Conservation (phyloP, 2,329 filamentous ascomycete genomes). For the Cladosporium sp. region DNA sequence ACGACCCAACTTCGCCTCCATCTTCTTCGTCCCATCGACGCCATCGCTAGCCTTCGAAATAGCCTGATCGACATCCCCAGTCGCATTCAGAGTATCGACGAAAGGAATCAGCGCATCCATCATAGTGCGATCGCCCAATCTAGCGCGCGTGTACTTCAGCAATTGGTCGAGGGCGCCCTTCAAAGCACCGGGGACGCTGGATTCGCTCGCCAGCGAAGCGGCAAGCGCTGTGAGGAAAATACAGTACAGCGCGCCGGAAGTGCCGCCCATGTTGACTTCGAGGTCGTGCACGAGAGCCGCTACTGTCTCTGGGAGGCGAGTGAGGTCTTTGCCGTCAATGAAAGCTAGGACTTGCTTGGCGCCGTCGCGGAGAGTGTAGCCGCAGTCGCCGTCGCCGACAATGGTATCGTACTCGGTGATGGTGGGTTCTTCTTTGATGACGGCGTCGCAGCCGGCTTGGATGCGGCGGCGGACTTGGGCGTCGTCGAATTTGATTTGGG, state of each 20-base stretch:
- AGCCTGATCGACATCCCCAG: constrained; percentile 21
- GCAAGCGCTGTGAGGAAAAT: constrained; percentile 33
- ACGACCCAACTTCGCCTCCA: constrained; percentile 32
- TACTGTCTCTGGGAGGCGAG: constrained; percentile 23
- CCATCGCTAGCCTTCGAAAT: constrained; percentile 25
- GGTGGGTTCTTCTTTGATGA: constrained; percentile 31
- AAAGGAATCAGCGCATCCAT: constrained; percentile 35
- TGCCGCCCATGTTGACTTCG: constrained; percentile 34
- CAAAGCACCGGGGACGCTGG: constrained; percentile 22
- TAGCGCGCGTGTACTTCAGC: constrained; percentile 31
- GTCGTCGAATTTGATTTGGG: constrained; percentile 24
- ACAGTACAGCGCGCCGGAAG: constrained; percentile 32
- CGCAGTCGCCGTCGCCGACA: constrained; percentile 35
- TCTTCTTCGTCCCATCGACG: constrained; percentile 31
- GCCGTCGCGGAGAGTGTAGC: constrained; percentile 33
- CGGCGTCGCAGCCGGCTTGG: constrained; percentile 28
- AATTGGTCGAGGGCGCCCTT: constrained; percentile 26
- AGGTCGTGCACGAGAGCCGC: constrained; percentile 29
- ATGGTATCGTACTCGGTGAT: constrained; percentile 36
- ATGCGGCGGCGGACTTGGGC: constrained; percentile 25
- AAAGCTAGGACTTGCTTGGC: constrained; percentile 32
- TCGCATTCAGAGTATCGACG: constrained; percentile 23
- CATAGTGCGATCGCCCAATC: constrained; percentile 32
- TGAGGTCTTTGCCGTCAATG: constrained; percentile 28
- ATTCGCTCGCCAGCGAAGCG: constrained; percentile 21